Percentiles rank a stretch among this genome's conserved stretches.
These are phyloP conservation scores for Caryocar brasiliense DNA, from an alignment of 441 rosid species.

Conservation along the genomic window DNA sequence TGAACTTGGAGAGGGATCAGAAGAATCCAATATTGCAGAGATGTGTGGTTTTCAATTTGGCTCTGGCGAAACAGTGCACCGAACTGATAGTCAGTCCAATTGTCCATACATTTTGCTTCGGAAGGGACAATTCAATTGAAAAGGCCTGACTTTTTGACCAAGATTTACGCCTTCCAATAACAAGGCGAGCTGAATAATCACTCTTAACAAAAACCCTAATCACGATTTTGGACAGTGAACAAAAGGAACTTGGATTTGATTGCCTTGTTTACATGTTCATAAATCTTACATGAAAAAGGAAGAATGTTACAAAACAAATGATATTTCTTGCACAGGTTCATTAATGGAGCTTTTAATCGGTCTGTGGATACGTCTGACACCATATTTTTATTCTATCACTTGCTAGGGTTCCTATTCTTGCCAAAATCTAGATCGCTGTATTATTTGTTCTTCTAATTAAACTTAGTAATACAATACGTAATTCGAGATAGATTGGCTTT, in stretches of 20 bases:
- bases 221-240: conserved; percentile 13
- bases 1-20: conserved; percentile 7
- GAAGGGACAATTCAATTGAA: too few species aligned
- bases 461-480: conserved; percentile 6
- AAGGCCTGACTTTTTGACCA: too few species aligned
- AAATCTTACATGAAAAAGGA: neutral
- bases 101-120: too few species aligned
- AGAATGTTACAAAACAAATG: conserved; percentile 6
- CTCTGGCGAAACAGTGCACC: conserved; percentile 1
- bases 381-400: neutral
- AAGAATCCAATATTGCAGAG: conserved; percentile 18
- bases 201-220: conserved; percentile 14
- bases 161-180: conserved; percentile 9
- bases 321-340: conserved; percentile 10
- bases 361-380: conserved; percentile 10
- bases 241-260: neutral
- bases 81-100: conserved; percentile 5
- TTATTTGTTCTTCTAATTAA: too few species aligned
- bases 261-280: neutral
- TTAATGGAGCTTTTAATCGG: neutral
- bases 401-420: conserved; percentile 17
- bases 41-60: conserved; percentile 8
- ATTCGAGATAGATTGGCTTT: conserved; percentile 22
- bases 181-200: neutral
- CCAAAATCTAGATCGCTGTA: conserved; percentile 10